Evolutionary conservation across 1,284 basidiomycete species (phyloP).

Genomic region (Bondarzewia mesenterica): DNA sequence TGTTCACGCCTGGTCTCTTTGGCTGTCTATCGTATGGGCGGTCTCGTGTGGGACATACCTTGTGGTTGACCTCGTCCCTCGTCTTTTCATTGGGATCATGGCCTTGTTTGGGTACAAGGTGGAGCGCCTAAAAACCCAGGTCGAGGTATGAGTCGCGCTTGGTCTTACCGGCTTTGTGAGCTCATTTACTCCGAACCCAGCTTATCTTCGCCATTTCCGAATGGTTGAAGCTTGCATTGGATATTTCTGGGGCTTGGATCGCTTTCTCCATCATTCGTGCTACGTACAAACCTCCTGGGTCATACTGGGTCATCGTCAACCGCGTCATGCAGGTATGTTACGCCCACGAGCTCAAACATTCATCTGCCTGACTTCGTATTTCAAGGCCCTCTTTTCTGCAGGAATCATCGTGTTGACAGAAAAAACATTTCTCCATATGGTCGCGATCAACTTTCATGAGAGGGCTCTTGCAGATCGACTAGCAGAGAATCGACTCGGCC

Average conservation of each 20-base stretch:
- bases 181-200: constrained; percentile 25
- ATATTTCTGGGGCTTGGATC: constrained; percentile 66
- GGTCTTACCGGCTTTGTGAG: background rate
- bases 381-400: constrained; percentile 53
- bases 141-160: constrained; percentile 41
- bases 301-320: constrained; percentile 63
- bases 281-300: constrained; percentile 48
- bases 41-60: constrained; percentile 52
- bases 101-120: constrained; percentile 52
- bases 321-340: constrained; percentile 46
- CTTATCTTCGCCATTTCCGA: constrained; percentile 60
- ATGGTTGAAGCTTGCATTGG: constrained; percentile 63
- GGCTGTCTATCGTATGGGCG: constrained; percentile 67
- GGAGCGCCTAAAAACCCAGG: constrained; percentile 53
- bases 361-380: constrained; percentile 16
- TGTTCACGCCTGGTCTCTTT: constrained; percentile 64
- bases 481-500: constrained; percentile 57
- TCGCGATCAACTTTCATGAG: constrained; percentile 73
- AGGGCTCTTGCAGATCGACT: constrained; percentile 68
- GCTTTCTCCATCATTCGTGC: constrained; percentile 52
- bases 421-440: constrained; percentile 63
- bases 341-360: constrained; percentile 19
- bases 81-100: constrained; percentile 45
- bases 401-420: constrained; percentile 58
- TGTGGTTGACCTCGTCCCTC: constrained; percentile 55